These are phyloP conservation scores for Dioscorea zingiberensis DNA, from an alignment of 106 monocot genomes.

Conservation along the genomic window DNA sequence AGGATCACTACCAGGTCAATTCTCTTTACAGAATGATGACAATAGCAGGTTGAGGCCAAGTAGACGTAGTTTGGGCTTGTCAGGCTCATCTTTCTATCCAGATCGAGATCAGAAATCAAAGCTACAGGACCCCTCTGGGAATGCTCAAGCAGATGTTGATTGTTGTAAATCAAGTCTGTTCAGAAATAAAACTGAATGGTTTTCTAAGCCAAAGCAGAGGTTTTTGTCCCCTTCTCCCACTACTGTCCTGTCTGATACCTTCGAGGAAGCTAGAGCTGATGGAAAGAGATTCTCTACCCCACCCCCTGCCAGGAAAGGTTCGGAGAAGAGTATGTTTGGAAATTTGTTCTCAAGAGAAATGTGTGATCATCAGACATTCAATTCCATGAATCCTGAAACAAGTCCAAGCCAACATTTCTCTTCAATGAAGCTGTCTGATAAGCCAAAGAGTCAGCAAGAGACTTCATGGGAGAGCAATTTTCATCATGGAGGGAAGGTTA, in stretches of 20 bases:
- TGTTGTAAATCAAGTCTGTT: constrained; percentile 1
- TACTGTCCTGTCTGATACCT: constrained; percentile 30
- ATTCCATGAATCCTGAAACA: not conserved
- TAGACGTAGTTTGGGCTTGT: no score
- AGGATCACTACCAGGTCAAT: no score
- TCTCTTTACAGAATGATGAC: no score
- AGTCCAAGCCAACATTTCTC: constrained; percentile 10
- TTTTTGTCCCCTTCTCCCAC: constrained; percentile 28
- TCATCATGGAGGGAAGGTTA: constrained; percentile 25
- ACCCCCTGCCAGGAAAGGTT: constrained; percentile 14
- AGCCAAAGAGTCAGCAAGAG: no score
- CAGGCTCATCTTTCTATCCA: no score
- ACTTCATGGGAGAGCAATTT: no score
- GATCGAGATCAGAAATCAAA: no score
- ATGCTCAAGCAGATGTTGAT: not conserved
- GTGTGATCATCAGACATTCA: not conserved
- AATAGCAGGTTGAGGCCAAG: no score
- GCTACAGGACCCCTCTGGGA: not conserved
- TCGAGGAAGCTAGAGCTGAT: constrained; percentile 43
- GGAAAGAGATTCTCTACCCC: constrained; percentile 50
- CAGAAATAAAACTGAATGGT: not conserved
- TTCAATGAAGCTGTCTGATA: no score
- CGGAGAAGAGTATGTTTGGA: constrained; percentile 3
- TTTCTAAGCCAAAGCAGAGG: constrained; percentile 29
- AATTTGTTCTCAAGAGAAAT: constrained; percentile 11